A percentile compares a stretch with the other conserved stretches of the same genome.
phyloP scores from a whole-genome alignment of 805 yeast genomes.

The Wickerhamiella kurtzmanii region DNA sequence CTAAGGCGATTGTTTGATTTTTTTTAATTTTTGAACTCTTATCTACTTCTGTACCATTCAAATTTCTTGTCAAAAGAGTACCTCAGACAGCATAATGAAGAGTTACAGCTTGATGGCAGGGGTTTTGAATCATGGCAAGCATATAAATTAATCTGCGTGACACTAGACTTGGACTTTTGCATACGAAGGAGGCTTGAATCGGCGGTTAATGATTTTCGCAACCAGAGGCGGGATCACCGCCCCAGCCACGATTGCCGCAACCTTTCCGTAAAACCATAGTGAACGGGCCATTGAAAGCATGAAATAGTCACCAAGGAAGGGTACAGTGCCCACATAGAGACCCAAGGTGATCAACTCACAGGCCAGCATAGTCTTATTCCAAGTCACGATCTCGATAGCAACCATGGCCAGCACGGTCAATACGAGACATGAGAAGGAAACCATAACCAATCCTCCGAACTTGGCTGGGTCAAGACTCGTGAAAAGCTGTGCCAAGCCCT shows the following conservation, averaged over 20 bases:
- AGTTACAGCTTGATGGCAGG: too few relatives aligned
- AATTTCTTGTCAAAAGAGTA: too few relatives aligned
- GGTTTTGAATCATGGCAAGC: too few relatives aligned
- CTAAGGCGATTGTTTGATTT: not conserved
- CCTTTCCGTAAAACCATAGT: slow-evolving; percentile 55
- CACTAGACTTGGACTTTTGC: slow-evolving; percentile 66
- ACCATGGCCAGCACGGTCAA: slow-evolving; percentile 88
- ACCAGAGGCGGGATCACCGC: slow-evolving; percentile 86
- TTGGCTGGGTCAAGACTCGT: slow-evolving; percentile 30
- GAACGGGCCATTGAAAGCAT: slow-evolving; percentile 51
- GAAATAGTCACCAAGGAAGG: slow-evolving; percentile 78
- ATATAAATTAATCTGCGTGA: not conserved
- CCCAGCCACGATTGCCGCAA: slow-evolving; percentile 45
- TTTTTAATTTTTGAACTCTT: too few relatives aligned
- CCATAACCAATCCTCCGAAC: slow-evolving; percentile 68
- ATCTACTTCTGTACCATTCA: too few relatives aligned
- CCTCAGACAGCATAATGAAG: too few relatives aligned
- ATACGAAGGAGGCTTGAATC: slow-evolving; percentile 82
- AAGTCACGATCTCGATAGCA: slow-evolving; percentile 78
- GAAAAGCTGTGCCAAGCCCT: slow-evolving; percentile 65
- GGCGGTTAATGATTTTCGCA: slow-evolving; percentile 59
- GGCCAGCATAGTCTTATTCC: slow-evolving; percentile 68
- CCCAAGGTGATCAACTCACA: slow-evolving; percentile 59
- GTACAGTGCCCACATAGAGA: slow-evolving; percentile 60
- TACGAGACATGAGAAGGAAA: slow-evolving; percentile 67